phyloP scores from a whole-genome alignment of 2,329 filamentous ascomycete genomes.

The Eutypella sp. region DNA sequence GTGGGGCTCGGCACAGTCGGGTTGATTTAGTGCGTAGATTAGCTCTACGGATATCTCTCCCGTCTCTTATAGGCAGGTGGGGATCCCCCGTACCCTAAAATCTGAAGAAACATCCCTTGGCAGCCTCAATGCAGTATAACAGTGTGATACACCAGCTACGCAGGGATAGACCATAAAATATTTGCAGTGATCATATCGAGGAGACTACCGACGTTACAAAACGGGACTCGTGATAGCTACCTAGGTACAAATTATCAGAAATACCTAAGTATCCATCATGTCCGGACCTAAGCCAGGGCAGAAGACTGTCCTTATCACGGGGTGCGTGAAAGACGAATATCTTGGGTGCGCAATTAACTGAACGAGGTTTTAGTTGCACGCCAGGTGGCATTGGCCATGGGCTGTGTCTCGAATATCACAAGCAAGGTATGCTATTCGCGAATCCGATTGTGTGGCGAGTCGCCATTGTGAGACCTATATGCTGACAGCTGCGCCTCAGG shows the following conservation, averaged over 20 bases:
- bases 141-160: too few species aligned
- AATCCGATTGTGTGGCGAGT: neutral
- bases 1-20: too few species aligned
- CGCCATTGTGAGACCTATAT: neutral
- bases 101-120: too few species aligned
- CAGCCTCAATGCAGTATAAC: too few species aligned
- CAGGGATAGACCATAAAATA: too few species aligned
- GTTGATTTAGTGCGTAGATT: too few species aligned
- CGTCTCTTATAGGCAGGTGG: too few species aligned
- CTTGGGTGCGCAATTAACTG: neutral
- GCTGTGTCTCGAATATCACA: constrained; percentile 44
- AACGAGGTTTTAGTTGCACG: constrained; percentile 36
- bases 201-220: neutral
- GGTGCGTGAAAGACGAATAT: neutral
- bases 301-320: constrained; percentile 5
- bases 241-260: neutral
- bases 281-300: neutral
- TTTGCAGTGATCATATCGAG: too few species aligned
- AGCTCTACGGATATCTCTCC: too few species aligned
- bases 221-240: neutral
- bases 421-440: constrained; percentile 32
- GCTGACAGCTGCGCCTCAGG: constrained; percentile 23
- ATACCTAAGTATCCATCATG: neutral
- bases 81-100: too few species aligned
- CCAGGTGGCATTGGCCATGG: constrained; percentile 52